Percentiles rank a stretch among this genome's conserved stretches.
These are phyloP conservation scores for Boletus reticulatus DNA, from an alignment of 768 basidiomycete species.

Conservation along the genomic window DNA sequence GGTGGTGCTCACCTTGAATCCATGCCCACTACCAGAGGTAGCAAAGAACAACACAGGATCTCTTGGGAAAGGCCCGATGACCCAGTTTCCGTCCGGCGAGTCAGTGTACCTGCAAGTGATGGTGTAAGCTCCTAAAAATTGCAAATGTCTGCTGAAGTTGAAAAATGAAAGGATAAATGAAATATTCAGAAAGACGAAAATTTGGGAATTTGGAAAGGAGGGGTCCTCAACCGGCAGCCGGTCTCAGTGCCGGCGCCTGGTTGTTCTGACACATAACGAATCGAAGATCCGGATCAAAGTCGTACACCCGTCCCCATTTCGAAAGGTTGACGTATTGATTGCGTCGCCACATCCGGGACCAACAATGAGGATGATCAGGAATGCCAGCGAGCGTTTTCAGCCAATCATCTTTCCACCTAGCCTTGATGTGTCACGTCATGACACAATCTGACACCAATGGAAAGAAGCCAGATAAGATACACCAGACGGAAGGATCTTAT, in stretches of 20 bases:
- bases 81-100: conserved; percentile 82
- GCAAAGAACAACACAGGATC: conserved; percentile 69
- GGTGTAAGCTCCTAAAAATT: not conserved
- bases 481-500: conserved; percentile 16
- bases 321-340: not conserved
- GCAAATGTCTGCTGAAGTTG: not conserved
- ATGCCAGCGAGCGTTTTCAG: not conserved
- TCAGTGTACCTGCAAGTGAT: conserved; percentile 74
- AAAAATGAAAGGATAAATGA: not conserved
- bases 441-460: not conserved
- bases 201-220: not conserved
- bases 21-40: conserved; percentile 87
- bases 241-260: not conserved
- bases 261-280: not conserved
- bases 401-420: not conserved
- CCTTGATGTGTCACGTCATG: not conserved
- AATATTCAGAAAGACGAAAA: not conserved
- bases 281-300: conserved; percentile 1
- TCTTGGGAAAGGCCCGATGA: conserved; percentile 71
- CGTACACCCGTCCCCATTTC: not conserved
- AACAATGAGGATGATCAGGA: too few relatives aligned
- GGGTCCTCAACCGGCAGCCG: conserved; percentile 7
- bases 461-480: not conserved
- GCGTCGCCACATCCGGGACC: not conserved
- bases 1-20: conserved; percentile 61